A percentile compares a stretch with the other conserved stretches of the same genome.
Conservation (phyloP, 2,329 filamentous ascomycete genomes). For the Botrytis porri region DNA sequence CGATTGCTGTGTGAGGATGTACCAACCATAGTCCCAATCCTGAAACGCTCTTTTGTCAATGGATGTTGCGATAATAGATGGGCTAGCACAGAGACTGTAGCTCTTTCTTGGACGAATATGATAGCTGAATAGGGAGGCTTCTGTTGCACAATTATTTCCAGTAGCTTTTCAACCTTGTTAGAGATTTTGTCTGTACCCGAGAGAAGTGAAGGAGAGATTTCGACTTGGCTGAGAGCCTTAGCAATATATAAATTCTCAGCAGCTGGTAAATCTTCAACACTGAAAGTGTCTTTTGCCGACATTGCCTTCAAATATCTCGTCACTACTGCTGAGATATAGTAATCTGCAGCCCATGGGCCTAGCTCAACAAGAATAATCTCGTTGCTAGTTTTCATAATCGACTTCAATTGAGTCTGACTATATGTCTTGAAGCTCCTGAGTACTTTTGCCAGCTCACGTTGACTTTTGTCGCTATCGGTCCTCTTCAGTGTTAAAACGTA, state of each 20-base stretch:
- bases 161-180: slow-evolving; percentile 54
- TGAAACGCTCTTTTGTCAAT: slow-evolving; percentile 45
- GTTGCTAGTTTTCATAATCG: slow-evolving; percentile 49
- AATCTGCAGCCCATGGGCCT: slow-evolving; percentile 67
- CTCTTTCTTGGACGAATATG: slow-evolving; percentile 64
- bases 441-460: slow-evolving; percentile 41
- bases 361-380: slow-evolving; percentile 53
- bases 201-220: slow-evolving; percentile 37
- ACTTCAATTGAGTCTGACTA: slow-evolving; percentile 53
- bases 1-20: slow-evolving; percentile 43
- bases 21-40: slow-evolving; percentile 55
- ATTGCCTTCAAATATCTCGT: slow-evolving; percentile 49
- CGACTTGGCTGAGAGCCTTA: slow-evolving; percentile 44
- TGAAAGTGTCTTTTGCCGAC: slow-evolving; percentile 37
- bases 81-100: slow-evolving; percentile 57
- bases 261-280: slow-evolving; percentile 42
- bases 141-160: slow-evolving; percentile 50
- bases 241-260: slow-evolving; percentile 57
- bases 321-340: slow-evolving; percentile 52
- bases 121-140: slow-evolving; percentile 51
- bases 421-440: slow-evolving; percentile 49
- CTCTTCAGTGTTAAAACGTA: slow-evolving; percentile 49
- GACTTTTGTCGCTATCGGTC: slow-evolving; percentile 44
- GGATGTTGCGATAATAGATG: slow-evolving; percentile 51
- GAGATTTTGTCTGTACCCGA: slow-evolving; percentile 60